A percentile compares a stretch with the other conserved stretches of the same genome.
phyloP scores from a whole-genome alignment of 331 rosid genomes.

The Acacia concinna region DNA sequence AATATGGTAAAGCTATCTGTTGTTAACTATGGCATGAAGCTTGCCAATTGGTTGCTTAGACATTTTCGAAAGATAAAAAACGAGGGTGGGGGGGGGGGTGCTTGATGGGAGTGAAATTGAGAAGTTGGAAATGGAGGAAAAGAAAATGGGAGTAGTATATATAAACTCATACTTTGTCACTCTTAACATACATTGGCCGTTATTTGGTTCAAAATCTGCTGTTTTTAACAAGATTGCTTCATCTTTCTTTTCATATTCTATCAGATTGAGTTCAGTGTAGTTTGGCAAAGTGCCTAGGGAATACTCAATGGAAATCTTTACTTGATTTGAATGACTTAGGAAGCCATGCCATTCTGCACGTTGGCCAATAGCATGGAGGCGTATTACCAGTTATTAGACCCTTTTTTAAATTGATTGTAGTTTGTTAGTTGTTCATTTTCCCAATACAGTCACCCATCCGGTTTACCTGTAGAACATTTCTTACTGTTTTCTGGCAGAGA shows the following conservation, averaged over 20 bases:
- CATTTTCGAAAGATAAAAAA: not conserved
- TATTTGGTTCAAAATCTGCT: not conserved
- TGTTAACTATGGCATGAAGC: not conserved
- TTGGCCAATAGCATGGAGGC: not conserved
- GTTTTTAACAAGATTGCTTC: constrained; percentile 2
- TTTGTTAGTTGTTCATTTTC: constrained; percentile 5
- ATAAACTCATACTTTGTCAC: constrained; percentile 3
- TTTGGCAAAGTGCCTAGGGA: constrained; percentile 8
- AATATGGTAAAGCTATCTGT: not conserved
- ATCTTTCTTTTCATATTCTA: constrained; percentile 12
- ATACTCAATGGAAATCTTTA: not conserved
- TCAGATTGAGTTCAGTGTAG: constrained; percentile 4
- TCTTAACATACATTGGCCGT: not conserved
- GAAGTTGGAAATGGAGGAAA: not conserved
- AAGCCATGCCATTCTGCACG: constrained; percentile 4
- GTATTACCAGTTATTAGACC: not conserved
- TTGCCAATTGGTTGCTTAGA: not conserved
- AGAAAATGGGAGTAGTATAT: constrained; percentile 3
- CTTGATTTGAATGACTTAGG: constrained; percentile 16
- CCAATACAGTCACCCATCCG: not conserved
- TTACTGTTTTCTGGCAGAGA: constrained; percentile 3
- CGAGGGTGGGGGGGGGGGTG: not conserved
- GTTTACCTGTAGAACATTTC: constrained; percentile 19
- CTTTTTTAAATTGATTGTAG: not conserved
- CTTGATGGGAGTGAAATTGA: not conserved